Percentiles rank a stretch among this genome's conserved stretches.
These are phyloP conservation scores for Xylaria curta DNA, from an alignment of 495 filamentous ascomycete genomes.

Conservation along the genomic window DNA sequence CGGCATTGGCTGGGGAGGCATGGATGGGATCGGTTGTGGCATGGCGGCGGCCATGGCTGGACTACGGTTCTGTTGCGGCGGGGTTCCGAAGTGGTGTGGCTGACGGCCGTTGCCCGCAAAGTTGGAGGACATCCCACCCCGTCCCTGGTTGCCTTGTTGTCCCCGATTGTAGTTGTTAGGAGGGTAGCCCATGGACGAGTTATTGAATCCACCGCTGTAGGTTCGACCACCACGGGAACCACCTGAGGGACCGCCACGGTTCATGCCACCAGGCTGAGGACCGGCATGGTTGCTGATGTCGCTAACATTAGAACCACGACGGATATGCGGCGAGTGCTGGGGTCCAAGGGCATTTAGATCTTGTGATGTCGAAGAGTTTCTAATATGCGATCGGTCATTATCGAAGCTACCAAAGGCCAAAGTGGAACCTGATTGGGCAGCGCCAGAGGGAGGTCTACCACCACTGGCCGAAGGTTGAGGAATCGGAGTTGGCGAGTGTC, in stretches of 20 bases:
- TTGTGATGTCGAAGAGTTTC: constrained; percentile 59
- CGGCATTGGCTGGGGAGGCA: constrained; percentile 58
- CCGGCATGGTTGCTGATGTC: constrained; percentile 72
- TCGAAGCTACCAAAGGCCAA: constrained; percentile 84
- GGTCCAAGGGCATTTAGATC: constrained; percentile 64
- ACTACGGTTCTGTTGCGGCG: constrained; percentile 62
- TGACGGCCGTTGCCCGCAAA: constrained; percentile 51
- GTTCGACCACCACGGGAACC: constrained; percentile 73
- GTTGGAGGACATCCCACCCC: constrained; percentile 69
- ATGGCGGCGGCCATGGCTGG: constrained; percentile 73
- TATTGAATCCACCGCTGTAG: constrained; percentile 71
- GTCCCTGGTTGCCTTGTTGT: constrained; percentile 65
- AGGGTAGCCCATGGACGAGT: constrained; percentile 67
- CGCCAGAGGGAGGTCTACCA: constrained; percentile 76
- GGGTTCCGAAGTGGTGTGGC: constrained; percentile 34
- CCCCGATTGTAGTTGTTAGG: constrained; percentile 63
- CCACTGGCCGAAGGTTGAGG: constrained; percentile 85
- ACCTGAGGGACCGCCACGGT: constrained; percentile 49
- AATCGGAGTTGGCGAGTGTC: constrained; percentile 85
- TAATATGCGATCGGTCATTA: constrained; percentile 67
- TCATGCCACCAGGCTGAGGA: constrained; percentile 51
- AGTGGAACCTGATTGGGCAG: constrained; percentile 64
- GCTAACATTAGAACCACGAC: constrained; percentile 79
- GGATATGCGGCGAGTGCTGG: constrained; percentile 70
- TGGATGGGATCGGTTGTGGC: constrained; percentile 68